Base-by-base conservation (phyloP, 108 stramenopile species). In the Aurantiochytrium sp. region DNA sequence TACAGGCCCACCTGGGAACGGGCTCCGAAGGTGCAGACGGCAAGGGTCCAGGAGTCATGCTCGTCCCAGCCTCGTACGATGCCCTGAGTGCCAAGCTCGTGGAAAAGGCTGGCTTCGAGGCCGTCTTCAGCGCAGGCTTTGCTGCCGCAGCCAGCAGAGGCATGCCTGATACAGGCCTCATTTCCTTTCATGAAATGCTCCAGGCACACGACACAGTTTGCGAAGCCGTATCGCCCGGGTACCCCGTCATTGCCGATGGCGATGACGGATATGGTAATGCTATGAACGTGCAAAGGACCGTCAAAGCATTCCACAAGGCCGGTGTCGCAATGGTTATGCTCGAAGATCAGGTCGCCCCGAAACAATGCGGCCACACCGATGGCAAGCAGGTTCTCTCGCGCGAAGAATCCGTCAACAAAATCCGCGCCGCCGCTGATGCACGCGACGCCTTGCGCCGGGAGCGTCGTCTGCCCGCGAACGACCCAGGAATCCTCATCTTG, bases 111-210 rank as follows among this genome's bases (percentile, higher is more conserved):
- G 97, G 97, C 5, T 98, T 98, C 89, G 93, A 97, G 51, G 96
- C 97, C 14, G 98, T 97, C 14, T 98, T 98, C 92, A 97, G 98
- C 97, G 97, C 98, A 6, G 98, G 98, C n/a, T 98, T 97, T 93
- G 97, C 97, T 51, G 97, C 97, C 8, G 96, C 96, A 25, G 97
- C 94, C 16, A 94, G 92, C 28, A 93, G 94, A 72, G 97, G 98
- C 16, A 95, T 95, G 73, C 97, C 98, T 16, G 98, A 98, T 90
- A 96, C 97, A 4, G 96, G 97, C 88, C 92, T 97, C 45, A 44
- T 72, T 16, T 96, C 95, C 12, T 95, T 93, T 72, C 94, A 90
- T 18, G 98, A 98, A 91, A 98, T 98, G 97, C 90, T 96, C 72
- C 90, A 91, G 0, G 92, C 95, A 12, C 94, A 96, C 18, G 88